Conservation (phyloP, 768 basidiomycete genomes). For the Suillus americanus region DNA sequence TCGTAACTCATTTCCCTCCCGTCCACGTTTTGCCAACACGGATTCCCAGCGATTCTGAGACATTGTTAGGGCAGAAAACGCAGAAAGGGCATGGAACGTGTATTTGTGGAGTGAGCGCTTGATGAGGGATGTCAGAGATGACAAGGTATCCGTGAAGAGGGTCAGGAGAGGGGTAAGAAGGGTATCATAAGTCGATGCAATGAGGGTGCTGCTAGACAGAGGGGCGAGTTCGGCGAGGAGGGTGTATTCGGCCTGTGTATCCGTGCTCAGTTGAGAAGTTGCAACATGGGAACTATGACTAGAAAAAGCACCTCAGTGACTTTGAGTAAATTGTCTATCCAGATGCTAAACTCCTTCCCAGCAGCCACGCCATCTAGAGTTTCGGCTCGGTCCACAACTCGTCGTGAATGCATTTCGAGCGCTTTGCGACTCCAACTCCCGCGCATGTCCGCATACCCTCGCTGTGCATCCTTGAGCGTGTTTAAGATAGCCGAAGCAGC, state of each 20-base stretch:
- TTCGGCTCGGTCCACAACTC: conserved; percentile 69
- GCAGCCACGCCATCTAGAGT: conserved; percentile 62
- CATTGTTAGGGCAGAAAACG: conserved; percentile 57
- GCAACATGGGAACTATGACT: conserved; percentile 14
- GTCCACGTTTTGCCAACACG: conserved; percentile 52
- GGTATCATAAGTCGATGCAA: conserved; percentile 59
- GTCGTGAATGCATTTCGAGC: conserved; percentile 67
- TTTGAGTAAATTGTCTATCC: conserved; percentile 63
- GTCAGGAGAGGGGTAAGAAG: conserved; percentile 64
- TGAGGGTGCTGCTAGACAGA: conserved; percentile 46
- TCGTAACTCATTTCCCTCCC: conserved; percentile 64
- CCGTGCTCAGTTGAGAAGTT: neutral
- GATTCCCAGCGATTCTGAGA: conserved; percentile 69
- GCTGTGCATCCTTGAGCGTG: conserved; percentile 74
- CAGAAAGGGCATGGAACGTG: conserved; percentile 75
- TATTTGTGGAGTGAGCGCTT: conserved; percentile 79
- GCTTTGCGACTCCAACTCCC: conserved; percentile 77
- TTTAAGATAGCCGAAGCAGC: conserved; percentile 62
- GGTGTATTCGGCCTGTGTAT: conserved; percentile 61
- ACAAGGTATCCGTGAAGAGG: conserved; percentile 65
- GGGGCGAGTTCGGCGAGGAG: conserved; percentile 65
- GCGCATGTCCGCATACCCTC: conserved; percentile 85
- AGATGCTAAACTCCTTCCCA: conserved; percentile 70
- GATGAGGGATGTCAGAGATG: conserved; percentile 61
- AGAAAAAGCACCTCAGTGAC: conserved; percentile 56